Conservation (phyloP, 805 yeast genomes). For the Myxozyma melibiosi region DNA sequence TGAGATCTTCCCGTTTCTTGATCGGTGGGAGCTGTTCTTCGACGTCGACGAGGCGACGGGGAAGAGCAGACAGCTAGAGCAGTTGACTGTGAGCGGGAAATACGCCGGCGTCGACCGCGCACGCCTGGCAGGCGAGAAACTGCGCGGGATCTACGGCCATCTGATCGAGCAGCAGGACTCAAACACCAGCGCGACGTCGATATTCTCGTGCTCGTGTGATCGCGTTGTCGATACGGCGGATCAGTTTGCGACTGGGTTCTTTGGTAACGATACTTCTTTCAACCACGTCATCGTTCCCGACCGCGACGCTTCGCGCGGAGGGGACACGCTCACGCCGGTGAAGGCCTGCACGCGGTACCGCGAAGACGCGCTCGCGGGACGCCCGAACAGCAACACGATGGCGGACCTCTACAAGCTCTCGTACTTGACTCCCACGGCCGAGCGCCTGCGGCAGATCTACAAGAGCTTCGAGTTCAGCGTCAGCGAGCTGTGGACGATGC, state of each 20-base stretch:
- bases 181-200: conserved; percentile 10
- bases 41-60: conserved; percentile 14
- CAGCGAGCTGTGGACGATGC: conserved; percentile 29
- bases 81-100: conserved; percentile 20
- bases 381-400: conserved; percentile 6
- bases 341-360: conserved; percentile 25
- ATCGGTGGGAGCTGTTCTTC: conserved; percentile 24
- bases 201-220: conserved; percentile 29
- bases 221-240: conserved; percentile 31
- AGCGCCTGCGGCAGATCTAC: conserved; percentile 6
- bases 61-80: conserved; percentile 16
- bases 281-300: conserved; percentile 29
- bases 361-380: conserved; percentile 14
- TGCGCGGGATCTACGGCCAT: conserved; percentile 14
- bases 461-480: conserved; percentile 13
- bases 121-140: conserved; percentile 7
- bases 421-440: conserved; percentile 12
- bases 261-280: conserved; percentile 5
- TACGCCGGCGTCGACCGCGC: conserved; percentile 23
- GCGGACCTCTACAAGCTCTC: conserved; percentile 7
- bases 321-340: conserved; percentile 32
- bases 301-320: conserved; percentile 23
- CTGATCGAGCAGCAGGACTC: neutral
- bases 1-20: conserved; percentile 18
- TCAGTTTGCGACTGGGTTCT: conserved; percentile 28